A percentile compares a stretch with the other conserved stretches of the same genome.
Evolutionary conservation across 192 early-diverging fungal species (phyloP).

Genomic region (Entrophospora sp.): DNA sequence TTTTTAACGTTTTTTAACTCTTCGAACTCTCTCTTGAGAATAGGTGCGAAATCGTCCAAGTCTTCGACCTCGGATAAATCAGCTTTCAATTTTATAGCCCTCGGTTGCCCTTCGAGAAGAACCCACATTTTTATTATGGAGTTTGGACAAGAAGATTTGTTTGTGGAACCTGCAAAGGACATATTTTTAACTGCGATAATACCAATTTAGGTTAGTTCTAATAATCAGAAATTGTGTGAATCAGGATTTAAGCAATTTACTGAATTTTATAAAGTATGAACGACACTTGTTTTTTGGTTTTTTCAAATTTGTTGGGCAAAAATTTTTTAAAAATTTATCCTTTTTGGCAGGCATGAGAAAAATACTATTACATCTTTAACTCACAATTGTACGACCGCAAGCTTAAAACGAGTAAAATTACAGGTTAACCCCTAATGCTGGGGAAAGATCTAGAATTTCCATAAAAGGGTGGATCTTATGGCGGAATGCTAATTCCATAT

Average conservation of each 20-base stretch:
- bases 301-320: too few relatives aligned
- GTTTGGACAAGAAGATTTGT: background rate
- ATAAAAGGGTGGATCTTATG: too few relatives aligned
- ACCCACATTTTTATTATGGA: conserved; percentile 14
- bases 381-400: too few relatives aligned
- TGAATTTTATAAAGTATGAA: background rate
- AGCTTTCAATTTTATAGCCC: background rate
- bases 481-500: too few relatives aligned
- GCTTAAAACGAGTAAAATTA: too few relatives aligned
- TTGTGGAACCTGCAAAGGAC: background rate
- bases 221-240: background rate
- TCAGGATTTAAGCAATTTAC: background rate
- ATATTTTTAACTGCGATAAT: conserved; percentile 1
- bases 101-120: background rate
- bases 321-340: too few relatives aligned
- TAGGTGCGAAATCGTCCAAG: background rate
- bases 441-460: too few relatives aligned
- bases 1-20: background rate
- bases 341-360: too few relatives aligned
- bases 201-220: background rate
- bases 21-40: background rate
- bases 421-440: too few relatives aligned
- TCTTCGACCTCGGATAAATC: background rate
- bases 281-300: background rate
- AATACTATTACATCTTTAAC: too few relatives aligned